Evolutionary conservation across 2,329 filamentous ascomycete species (phyloP).

Genomic region (Claviceps quebecensis): DNA sequence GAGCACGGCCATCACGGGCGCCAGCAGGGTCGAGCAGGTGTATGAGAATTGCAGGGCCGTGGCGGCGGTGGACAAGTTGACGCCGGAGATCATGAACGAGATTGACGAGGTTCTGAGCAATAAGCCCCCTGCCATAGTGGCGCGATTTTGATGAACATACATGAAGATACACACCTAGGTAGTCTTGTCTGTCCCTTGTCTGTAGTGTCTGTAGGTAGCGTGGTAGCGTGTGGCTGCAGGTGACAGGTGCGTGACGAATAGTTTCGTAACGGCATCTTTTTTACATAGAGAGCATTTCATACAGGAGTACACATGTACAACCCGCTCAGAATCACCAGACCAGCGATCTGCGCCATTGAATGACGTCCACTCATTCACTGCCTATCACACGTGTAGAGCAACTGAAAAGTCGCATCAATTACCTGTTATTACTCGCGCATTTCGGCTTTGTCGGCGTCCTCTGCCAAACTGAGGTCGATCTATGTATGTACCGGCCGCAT

Average conservation of each 20-base stretch:
- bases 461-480: too few relatives aligned
- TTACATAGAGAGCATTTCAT: neutral
- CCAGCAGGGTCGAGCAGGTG: constrained; percentile 43
- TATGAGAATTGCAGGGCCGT: constrained; percentile 45
- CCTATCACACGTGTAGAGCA: neutral
- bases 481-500: too few relatives aligned
- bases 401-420: neutral
- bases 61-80: constrained; percentile 38
- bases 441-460: too few relatives aligned
- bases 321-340: too few relatives aligned
- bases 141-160: constrained; percentile 16
- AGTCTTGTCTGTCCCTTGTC: neutral
- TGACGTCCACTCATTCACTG: neutral
- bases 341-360: neutral
- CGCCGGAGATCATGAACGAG: constrained; percentile 42
- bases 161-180: neutral
- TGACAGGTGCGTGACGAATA: too few relatives aligned
- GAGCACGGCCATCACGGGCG: constrained; percentile 47
- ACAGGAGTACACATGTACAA: too few relatives aligned
- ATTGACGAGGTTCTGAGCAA: constrained; percentile 46
- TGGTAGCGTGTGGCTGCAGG: neutral
- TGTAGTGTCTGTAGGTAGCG: neutral
- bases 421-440: too few relatives aligned
- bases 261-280: neutral
- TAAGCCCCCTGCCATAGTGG: constrained; percentile 33